Evolutionary conservation across 2,329 filamentous ascomycete species (phyloP).

Genomic region (Leptoxyphium fumago): DNA sequence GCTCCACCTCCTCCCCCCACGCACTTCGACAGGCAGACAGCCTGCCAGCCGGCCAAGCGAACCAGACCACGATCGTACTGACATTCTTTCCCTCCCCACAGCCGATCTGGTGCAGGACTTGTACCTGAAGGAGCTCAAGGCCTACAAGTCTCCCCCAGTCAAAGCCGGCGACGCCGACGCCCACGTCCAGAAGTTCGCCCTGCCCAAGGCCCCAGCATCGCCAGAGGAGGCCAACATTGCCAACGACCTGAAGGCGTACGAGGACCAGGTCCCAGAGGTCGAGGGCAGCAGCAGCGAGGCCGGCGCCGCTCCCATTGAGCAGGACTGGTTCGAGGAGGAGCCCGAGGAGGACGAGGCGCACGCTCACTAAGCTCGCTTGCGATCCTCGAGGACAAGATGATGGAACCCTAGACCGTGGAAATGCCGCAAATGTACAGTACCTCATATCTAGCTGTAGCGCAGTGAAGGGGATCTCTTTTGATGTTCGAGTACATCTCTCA

Average conservation of each 20-base stretch:
- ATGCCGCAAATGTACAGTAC: neutral
- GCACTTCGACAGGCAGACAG: constrained; percentile 47
- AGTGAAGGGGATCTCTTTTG: neutral
- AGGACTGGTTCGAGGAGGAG: constrained; percentile 46
- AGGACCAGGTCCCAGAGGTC: constrained; percentile 83
- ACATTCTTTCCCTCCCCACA: constrained; percentile 26
- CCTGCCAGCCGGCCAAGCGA: constrained; percentile 5
- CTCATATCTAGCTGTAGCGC: neutral
- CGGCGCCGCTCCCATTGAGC: constrained; percentile 45
- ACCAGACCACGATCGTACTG: neutral
- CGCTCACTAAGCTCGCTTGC: neutral
- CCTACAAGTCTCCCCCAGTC: constrained; percentile 74
- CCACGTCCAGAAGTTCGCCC: constrained; percentile 74
- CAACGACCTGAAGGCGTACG: constrained; percentile 84
- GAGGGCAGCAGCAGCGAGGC: constrained; percentile 65
- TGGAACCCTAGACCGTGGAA: neutral
- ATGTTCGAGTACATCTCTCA: neutral
- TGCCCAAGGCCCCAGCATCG: constrained; percentile 68
- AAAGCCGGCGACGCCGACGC: constrained; percentile 80
- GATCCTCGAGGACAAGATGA: no score
- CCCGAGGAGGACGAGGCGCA: constrained; percentile 14
- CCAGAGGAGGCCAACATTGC: constrained; percentile 92
- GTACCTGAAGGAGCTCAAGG: constrained; percentile 90
- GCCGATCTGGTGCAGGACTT: constrained; percentile 96
- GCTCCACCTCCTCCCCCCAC: constrained; percentile 48